phyloP scores from a whole-genome alignment of 768 basidiomycete genomes.

The Coprinopsis marcescibilis region DNA sequence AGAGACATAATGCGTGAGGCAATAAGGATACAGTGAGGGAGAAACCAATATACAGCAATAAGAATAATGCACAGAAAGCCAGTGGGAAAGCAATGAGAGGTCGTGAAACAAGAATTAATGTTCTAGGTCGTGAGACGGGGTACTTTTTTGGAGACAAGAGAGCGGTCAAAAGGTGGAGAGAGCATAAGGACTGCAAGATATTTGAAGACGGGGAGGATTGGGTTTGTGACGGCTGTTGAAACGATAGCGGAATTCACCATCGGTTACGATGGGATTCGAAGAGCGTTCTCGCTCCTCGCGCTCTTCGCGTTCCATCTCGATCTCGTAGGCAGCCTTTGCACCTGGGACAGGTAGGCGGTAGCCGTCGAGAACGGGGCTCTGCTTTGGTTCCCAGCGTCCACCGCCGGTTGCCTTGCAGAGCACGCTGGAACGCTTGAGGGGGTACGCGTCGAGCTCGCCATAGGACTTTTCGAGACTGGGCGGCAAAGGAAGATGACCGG shows the following conservation, averaged over 20 bases:
- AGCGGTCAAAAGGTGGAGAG: conserved; percentile 65
- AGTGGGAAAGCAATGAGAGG: conserved; percentile 13
- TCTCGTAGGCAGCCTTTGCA: conserved; percentile 59
- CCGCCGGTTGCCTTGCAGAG: conserved; percentile 78
- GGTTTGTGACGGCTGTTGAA: conserved; percentile 43
- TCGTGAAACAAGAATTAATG: conserved; percentile 15
- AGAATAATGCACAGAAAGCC: conserved; percentile 27
- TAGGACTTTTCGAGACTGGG: conserved; percentile 44
- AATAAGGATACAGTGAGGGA: conserved; percentile 26
- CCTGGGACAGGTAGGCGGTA: conserved; percentile 59
- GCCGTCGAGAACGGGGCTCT: conserved; percentile 36
- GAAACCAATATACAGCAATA: conserved; percentile 45
- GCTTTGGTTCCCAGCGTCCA: conserved; percentile 75
- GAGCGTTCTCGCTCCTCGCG: conserved; percentile 40
- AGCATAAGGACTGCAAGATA: conserved; percentile 42
- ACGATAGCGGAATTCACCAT: conserved; percentile 65
- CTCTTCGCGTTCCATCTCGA: conserved; percentile 67
- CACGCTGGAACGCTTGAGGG: conserved; percentile 56
- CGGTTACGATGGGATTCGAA: conserved; percentile 59
- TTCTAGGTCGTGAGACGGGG: conserved; percentile 8
- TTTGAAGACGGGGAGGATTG: conserved; percentile 14
- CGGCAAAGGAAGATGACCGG: conserved; percentile 33
- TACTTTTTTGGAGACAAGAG: conserved; percentile 9
- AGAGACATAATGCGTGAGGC: conserved; percentile 17
- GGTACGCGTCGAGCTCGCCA: conserved; percentile 71